A percentile compares a stretch with the other conserved stretches of the same genome.
Evolutionary conservation across 441 rosid genomes (phyloP).

Genomic region (Corymbia citriodora): DNA sequence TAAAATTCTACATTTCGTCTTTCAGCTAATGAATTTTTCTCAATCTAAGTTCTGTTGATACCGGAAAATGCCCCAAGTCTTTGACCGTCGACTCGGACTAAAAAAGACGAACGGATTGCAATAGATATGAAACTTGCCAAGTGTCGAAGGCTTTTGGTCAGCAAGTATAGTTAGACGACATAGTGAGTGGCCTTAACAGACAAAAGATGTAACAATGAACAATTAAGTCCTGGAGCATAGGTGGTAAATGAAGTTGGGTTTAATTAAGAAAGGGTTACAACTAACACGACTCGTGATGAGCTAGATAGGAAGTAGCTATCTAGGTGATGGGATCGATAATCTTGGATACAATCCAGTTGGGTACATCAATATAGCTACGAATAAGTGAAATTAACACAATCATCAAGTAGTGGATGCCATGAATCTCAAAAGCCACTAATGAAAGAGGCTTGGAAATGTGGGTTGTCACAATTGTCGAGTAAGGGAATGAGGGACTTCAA

Average conservation of each 20-base stretch:
- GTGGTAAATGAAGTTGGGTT: not conserved
- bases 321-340: not conserved
- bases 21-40: not conserved
- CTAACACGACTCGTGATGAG: not conserved
- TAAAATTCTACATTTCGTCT: not conserved
- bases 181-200: not conserved
- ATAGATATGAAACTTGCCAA: not conserved
- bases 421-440: not conserved
- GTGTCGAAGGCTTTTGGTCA: not conserved
- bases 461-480: not conserved
- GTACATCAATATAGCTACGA: not conserved
- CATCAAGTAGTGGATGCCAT: not conserved
- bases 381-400: not conserved
- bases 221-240: not conserved
- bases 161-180: not conserved
- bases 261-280: not conserved
- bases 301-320: not conserved
- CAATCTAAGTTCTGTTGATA: not conserved
- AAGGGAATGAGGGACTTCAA: not conserved
- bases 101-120: not conserved
- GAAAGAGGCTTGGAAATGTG: not conserved
- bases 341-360: not conserved
- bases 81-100: not conserved
- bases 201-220: not conserved
- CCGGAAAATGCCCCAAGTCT: not conserved